Evolutionary conservation across 805 yeast genomes (phyloP), one percentile per base, ranked within the genome.

Genomic region (Wickerhamomyces ciferrii): DNA sequence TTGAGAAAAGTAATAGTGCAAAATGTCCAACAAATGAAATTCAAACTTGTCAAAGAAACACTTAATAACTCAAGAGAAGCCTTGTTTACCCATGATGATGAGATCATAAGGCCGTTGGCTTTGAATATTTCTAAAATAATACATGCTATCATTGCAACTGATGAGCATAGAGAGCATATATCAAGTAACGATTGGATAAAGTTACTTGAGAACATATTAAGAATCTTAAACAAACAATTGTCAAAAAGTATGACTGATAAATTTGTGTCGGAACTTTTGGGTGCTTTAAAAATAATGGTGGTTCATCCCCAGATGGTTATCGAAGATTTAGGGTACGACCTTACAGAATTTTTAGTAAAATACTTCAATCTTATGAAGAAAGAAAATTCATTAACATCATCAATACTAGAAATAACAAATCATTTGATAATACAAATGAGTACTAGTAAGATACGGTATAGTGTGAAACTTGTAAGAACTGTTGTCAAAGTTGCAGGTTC

Each of bases 341-440:
- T 67, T 10, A 45, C 58, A n/a, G 41, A 46, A 4, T 45, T 59
- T 15, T 9, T 65, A 5, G 23, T 49, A 4, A 23, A 45, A 13
- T 64, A 62, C 44, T 50, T 68, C 44, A 47, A 39, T 15, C 8
- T 36, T 2, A 42, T 60, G 19, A 46, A 44, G 3, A 61, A 57
- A 34, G 71, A 67, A 43, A 54, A 56, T 20, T 50, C 58, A 3
- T 55, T 61, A 19, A 64, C 71, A 9, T 58, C 68, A 8, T 35
- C 55, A 3, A 54, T 71, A 2, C 57, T 81, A 39, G 67, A 68
- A 43, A 59, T 82, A 15, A 59, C 76, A 17, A 82, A 81, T 55
- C 69, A 67, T 32, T 53, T 73, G 4, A 52, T 81, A 7, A 51
- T 74, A 0, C 61, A 66, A n/a, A 56, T 72, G 5, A 66, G 78